These are phyloP conservation scores for Butyriboletus appendiculatus DNA, from an alignment of 1,284 basidiomycete species.

Conservation along the genomic window DNA sequence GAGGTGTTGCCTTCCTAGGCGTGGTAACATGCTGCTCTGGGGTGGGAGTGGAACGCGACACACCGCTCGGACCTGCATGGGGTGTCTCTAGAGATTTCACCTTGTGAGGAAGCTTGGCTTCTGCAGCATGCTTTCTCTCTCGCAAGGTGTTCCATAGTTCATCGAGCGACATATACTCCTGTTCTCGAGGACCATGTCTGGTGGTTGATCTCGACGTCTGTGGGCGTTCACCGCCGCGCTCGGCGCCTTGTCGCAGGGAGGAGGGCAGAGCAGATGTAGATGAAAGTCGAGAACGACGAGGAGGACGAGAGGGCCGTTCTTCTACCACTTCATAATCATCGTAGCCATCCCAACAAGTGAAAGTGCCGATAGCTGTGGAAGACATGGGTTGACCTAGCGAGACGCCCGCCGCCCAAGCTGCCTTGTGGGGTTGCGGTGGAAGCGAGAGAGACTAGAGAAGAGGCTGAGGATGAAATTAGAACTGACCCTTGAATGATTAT, in stretches of 20 bases:
- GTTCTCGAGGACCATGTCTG: slow-evolving; percentile 41
- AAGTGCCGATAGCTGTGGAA: slow-evolving; percentile 37
- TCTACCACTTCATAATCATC: slow-evolving; percentile 33
- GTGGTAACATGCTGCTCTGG: slow-evolving; percentile 27
- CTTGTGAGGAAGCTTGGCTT: slow-evolving; percentile 65
- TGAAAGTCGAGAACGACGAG: slow-evolving; percentile 24
- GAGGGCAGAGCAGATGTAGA: slow-evolving; percentile 21
- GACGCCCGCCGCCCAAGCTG: slow-evolving; percentile 17
- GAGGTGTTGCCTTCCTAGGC: slow-evolving; percentile 30
- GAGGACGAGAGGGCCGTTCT: slow-evolving; percentile 14
- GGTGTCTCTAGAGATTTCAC: slow-evolving; percentile 61
- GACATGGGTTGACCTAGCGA: slow-evolving; percentile 23
- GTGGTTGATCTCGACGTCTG: slow-evolving; percentile 38
- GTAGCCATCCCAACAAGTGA: slow-evolving; percentile 42
- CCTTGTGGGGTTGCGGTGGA: slow-evolving; percentile 23
- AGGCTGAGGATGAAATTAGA: slow-evolving; percentile 26
- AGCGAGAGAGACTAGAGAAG: slow-evolving; percentile 11
- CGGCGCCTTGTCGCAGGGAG: slow-evolving; percentile 13
- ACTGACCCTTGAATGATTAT: slow-evolving; percentile 35
- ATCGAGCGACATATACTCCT: slow-evolving; percentile 50
- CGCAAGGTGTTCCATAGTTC: slow-evolving; percentile 63
- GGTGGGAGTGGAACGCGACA: slow-evolving; percentile 22
- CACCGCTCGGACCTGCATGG: slow-evolving; percentile 24
- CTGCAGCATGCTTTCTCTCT: slow-evolving; percentile 58
- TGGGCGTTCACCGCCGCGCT: slow-evolving; percentile 31